Conservation (phyloP, 495 filamentous ascomycete genomes). For the Xylaria grammica region DNA sequence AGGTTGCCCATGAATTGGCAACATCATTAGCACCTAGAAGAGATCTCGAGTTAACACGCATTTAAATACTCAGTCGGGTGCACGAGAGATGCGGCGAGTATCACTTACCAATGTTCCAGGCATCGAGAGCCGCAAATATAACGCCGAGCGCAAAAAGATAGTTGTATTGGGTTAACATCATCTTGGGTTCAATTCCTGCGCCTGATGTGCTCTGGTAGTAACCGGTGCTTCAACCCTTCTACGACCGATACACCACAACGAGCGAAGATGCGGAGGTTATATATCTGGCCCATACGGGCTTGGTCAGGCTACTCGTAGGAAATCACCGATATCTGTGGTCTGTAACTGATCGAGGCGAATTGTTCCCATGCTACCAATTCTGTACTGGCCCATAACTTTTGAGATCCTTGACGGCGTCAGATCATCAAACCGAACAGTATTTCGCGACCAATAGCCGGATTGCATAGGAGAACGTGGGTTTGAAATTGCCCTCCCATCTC, state of each 20-base stretch:
- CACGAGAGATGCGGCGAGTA: slow-evolving; percentile 22
- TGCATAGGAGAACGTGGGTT: background rate
- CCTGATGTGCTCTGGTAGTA: background rate
- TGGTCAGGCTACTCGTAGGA: background rate
- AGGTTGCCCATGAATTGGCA: slow-evolving; percentile 76
- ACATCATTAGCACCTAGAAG: slow-evolving; percentile 70
- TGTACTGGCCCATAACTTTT: background rate
- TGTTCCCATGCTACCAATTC: background rate
- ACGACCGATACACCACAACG: background rate
- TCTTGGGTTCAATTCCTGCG: slow-evolving; percentile 4
- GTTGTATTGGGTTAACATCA: slow-evolving; percentile 61
- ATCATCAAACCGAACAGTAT: background rate
- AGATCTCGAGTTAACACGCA: background rate
- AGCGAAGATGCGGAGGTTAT: background rate
- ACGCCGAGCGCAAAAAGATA: slow-evolving; percentile 79
- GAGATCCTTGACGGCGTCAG: background rate
- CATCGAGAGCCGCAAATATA: slow-evolving; percentile 76
- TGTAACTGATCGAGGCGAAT: background rate
- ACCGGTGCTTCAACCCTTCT: background rate
- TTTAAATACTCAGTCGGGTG: background rate
- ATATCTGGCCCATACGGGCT: background rate
- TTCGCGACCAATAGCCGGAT: background rate
- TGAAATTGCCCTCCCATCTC: background rate
- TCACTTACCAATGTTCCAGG: slow-evolving; percentile 66
- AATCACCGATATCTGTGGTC: no score